A percentile compares a stretch with the other conserved stretches of the same genome.
phyloP scores from a whole-genome alignment of 352 stramenopile genomes.

The Peronospora belbahrii region DNA sequence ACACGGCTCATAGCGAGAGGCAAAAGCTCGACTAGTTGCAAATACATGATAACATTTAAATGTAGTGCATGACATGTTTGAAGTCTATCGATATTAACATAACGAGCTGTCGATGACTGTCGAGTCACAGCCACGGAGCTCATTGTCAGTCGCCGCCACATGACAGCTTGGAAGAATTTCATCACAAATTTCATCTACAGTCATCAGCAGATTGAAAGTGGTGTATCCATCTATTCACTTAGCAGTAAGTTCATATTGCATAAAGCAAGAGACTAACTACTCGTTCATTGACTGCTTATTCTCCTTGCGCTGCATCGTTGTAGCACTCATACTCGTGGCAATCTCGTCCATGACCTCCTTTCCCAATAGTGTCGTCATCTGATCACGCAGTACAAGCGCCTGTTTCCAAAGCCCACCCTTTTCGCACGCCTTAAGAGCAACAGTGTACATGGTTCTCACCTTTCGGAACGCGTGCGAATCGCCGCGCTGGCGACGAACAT shows the following conservation, averaged over 20 bases:
- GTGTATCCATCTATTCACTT: conserved; percentile 6
- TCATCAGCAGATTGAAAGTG: too few relatives aligned
- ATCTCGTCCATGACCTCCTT: conserved; percentile 29
- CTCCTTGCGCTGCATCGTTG: conserved; percentile 20
- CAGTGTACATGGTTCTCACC: conserved; percentile 50
- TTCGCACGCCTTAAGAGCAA: conserved; percentile 42
- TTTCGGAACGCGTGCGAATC: conserved; percentile 33
- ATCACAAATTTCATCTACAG: too few relatives aligned
- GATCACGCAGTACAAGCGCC: conserved; percentile 41
- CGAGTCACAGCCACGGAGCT: conserved; percentile 2
- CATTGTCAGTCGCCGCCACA: conserved; percentile 15
- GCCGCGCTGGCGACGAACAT: conserved; percentile 9
- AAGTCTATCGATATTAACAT: neutral
- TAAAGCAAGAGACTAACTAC: neutral
- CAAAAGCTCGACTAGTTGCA: conserved; percentile 3
- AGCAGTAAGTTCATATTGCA: neutral
- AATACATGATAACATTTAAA: neutral
- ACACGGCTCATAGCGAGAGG: conserved; percentile 2
- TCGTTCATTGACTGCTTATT: conserved; percentile 13
- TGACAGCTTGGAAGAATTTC: conserved; percentile 2
- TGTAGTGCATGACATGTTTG: neutral
- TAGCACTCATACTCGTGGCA: conserved; percentile 2
- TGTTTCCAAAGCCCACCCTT: conserved; percentile 51
- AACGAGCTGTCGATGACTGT: neutral
- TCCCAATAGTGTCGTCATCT: conserved; percentile 36